Evolutionary conservation across 2,329 filamentous ascomycete species (phyloP).

Genomic region (Beauveria asiatica): DNA sequence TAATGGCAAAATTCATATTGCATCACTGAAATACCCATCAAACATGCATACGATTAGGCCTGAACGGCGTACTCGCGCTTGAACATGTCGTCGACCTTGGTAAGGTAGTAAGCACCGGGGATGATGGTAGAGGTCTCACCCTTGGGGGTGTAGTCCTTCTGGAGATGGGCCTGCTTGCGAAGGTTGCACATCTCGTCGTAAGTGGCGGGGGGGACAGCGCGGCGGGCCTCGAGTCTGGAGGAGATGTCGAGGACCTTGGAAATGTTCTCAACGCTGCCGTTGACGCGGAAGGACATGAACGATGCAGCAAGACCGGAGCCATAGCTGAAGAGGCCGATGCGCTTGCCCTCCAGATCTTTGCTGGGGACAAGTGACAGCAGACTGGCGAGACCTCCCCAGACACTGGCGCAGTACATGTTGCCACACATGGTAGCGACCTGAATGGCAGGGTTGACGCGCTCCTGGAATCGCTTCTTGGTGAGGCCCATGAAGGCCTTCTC

Average conservation of each 20-base stretch:
- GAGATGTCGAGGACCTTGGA: constrained; percentile 61
- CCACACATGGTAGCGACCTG: constrained; percentile 69
- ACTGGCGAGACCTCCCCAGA: constrained; percentile 69
- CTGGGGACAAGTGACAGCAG: constrained; percentile 57
- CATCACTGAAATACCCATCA: not conserved
- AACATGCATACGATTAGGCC: constrained; percentile 39
- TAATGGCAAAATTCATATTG: not conserved
- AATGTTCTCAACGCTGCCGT: constrained; percentile 61
- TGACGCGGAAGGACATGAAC: constrained; percentile 66
- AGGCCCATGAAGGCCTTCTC: constrained; percentile 83
- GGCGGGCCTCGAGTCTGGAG: constrained; percentile 56
- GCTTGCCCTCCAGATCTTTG: constrained; percentile 59
- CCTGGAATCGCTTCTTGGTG: constrained; percentile 75
- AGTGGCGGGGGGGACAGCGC: constrained; percentile 57
- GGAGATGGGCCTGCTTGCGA: constrained; percentile 73
- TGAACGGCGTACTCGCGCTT: constrained; percentile 70
- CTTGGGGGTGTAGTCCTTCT: constrained; percentile 67
- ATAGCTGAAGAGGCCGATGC: constrained; percentile 70
- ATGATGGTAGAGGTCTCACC: constrained; percentile 59
- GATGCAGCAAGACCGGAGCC: constrained; percentile 65
- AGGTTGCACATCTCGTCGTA: constrained; percentile 78
- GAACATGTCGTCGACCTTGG: constrained; percentile 79
- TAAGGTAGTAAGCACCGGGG: constrained; percentile 68
- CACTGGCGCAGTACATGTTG: constrained; percentile 60
- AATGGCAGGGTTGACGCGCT: constrained; percentile 65